Conservation (phyloP, 495 filamentous ascomycete species). For the Venustampulla echinocandica region DNA sequence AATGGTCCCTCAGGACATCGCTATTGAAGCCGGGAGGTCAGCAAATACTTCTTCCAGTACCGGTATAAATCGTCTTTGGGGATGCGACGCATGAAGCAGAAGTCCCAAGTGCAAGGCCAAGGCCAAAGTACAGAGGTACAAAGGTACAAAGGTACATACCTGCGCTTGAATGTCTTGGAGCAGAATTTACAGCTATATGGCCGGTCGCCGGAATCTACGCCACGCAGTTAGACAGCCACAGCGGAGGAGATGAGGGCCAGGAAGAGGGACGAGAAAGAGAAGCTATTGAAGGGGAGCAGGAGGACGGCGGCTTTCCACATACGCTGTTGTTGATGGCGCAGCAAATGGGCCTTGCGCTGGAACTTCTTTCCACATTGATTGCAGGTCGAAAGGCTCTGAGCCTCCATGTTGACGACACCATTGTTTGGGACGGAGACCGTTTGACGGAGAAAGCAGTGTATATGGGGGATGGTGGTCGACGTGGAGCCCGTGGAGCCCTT, state of each 20-base stretch:
- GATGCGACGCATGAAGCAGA: no score
- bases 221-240: conserved; percentile 3
- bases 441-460: conserved; percentile 4
- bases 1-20: conserved; percentile 25
- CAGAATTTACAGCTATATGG: conserved; percentile 25
- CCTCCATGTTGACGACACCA: conserved; percentile 10
- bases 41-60: no score
- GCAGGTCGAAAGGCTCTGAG: conserved; percentile 22
- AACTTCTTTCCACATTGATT: conserved; percentile 23
- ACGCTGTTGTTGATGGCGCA: conserved; percentile 24
- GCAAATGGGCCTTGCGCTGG: conserved; percentile 23
- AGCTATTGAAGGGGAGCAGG: no score
- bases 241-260: background rate
- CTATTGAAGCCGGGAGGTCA: conserved; percentile 9
- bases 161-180: conserved; percentile 26
- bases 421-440: conserved; percentile 11
- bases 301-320: no score
- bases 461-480: conserved; percentile 5
- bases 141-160: conserved; percentile 5
- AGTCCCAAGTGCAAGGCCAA: no score
- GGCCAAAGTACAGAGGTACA: no score
- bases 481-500: no score
- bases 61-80: no score
- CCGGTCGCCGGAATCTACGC: conserved; percentile 17
- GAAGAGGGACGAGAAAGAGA: background rate